Evolutionary conservation across 306 rosid genomes (phyloP), one percentile per base, ranked within the genome.

Genomic region (Lathyrus tuberosus): DNA sequence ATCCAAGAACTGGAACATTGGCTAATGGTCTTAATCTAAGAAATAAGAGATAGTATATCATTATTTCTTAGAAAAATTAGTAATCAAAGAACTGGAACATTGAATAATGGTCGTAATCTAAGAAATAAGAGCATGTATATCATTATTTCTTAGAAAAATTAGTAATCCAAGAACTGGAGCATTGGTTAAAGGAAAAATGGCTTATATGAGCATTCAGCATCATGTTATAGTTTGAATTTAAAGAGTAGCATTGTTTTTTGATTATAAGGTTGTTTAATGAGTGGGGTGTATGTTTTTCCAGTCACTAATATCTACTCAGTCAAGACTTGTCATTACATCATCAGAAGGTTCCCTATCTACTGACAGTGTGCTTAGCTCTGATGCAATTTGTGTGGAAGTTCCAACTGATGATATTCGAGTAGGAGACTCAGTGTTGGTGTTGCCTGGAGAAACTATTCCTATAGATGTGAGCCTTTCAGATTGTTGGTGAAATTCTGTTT

Each of bases 371-470:
- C 91, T 93, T 66, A 71, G 82, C 79, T 77, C 91, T 52, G 94
- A 94, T 62, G 80, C 97, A 75, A 79, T 94, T 31, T 88, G 88
- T 76, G 75, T 91, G 52, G 88, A 88, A 81, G 97, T 88, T 74
- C 89, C 96, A 40, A 94, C 96, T 65, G 99, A 94, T 80, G 96
- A 91, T 77, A 83, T 94, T 80, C 90, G 97, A 78, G 87, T 89
- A 53, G 97, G 99, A 70, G 97, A 94, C 69, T 90, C 96, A 0
- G 89, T 94, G 63, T 82, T 94, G 86, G 95, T 94, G 82, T 80
- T 94, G 54, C 97, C 99, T 18, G 99, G 99, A 65, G 99, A 94
- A 80, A 91, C 96, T 76, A 81, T 94, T 81, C 97, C 95, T 28
- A 83, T 90, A 72, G 99, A 94, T 80, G 98, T 90, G 84, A 90